These are phyloP conservation scores for Gracilaria vermiculophylla DNA, from an alignment of 23 red algal genomes.

Conservation along the genomic window DNA sequence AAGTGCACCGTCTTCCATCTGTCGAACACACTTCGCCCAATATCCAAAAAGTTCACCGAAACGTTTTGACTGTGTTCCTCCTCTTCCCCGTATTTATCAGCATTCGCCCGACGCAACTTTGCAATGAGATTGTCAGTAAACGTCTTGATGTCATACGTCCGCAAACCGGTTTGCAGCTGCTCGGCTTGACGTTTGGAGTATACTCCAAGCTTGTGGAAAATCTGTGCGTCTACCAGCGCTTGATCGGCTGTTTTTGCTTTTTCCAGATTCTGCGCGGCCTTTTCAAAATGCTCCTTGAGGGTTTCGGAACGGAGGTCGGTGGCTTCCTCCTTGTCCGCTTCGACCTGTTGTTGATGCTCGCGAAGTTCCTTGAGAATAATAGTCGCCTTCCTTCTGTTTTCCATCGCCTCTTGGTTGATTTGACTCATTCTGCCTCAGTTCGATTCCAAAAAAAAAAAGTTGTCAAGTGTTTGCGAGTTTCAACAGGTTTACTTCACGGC, in stretches of 20 bases:
- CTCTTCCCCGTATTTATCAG: constrained; percentile 36
- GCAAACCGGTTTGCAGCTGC: constrained; percentile 54
- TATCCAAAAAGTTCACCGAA: constrained; percentile 56
- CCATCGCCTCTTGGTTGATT: not conserved
- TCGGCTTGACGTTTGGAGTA: constrained; percentile 55
- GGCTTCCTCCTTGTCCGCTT: constrained; percentile 52
- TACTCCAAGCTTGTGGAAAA: constrained; percentile 42
- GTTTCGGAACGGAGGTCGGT: constrained; percentile 36
- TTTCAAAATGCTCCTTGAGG: constrained; percentile 41
- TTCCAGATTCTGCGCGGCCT: constrained; percentile 27
- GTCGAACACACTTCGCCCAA: constrained; percentile 55
- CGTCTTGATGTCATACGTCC: constrained; percentile 38
- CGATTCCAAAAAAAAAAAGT: not conserved
- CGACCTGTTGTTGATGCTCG: constrained; percentile 58
- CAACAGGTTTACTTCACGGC: not conserved
- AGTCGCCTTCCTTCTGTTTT: constrained; percentile 31
- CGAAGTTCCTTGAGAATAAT: constrained; percentile 60
- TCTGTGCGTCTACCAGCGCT: constrained; percentile 57
- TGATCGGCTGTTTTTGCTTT: constrained; percentile 51
- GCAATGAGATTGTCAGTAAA: constrained; percentile 70
- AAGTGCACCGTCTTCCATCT: constrained; percentile 29
- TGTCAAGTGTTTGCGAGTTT: not conserved
- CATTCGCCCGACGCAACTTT: constrained; percentile 22
- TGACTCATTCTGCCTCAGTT: not conserved
- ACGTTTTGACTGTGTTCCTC: constrained; percentile 15